phyloP scores from a whole-genome alignment of 2,329 filamentous ascomycete genomes.

The Onygenales sp. region DNA sequence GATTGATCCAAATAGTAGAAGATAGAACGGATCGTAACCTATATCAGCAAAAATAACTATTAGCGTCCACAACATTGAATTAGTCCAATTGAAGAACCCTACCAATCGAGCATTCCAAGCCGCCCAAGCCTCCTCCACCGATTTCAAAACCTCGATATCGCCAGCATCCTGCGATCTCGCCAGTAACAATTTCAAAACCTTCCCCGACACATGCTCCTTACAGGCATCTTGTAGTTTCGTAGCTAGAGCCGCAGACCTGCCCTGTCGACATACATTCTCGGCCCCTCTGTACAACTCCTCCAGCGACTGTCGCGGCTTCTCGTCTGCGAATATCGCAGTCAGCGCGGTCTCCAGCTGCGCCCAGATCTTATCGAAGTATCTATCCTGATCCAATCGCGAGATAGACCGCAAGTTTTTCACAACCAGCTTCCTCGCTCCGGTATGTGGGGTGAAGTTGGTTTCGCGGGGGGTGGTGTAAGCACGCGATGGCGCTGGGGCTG shows the following conservation, averaged over 20 bases:
- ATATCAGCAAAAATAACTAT: slow-evolving; percentile 5
- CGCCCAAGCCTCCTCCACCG: slow-evolving; percentile 57
- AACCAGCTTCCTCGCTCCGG: slow-evolving; percentile 74
- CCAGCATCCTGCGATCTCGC: slow-evolving; percentile 44
- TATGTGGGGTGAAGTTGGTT: slow-evolving; percentile 58
- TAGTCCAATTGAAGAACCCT: slow-evolving; percentile 22
- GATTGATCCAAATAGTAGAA: slow-evolving; percentile 93
- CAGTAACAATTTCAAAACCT: slow-evolving; percentile 51
- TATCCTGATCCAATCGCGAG: slow-evolving; percentile 56
- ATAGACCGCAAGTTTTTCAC: slow-evolving; percentile 78
- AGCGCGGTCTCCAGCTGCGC: slow-evolving; percentile 65
- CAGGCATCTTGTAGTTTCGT: slow-evolving; percentile 57
- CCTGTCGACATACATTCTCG: slow-evolving; percentile 81
- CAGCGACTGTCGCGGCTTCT: slow-evolving; percentile 59
- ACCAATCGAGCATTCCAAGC: slow-evolving; percentile 71
- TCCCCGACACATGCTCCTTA: slow-evolving; percentile 50
- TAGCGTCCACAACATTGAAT: neutral
- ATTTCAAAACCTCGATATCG: slow-evolving; percentile 55
- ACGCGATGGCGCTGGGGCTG: slow-evolving; percentile 13
- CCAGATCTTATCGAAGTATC: slow-evolving; percentile 71
- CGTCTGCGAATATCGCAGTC: slow-evolving; percentile 59
- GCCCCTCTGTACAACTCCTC: slow-evolving; percentile 85
- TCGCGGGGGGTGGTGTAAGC: slow-evolving; percentile 24
- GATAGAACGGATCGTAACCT: slow-evolving; percentile 72
- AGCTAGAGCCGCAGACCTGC: slow-evolving; percentile 59